Percentiles rank a stretch among this genome's conserved stretches.
phyloP scores from a whole-genome alignment of 176 grass and related monocot genomes.

The Oryza australiensis region DNA sequence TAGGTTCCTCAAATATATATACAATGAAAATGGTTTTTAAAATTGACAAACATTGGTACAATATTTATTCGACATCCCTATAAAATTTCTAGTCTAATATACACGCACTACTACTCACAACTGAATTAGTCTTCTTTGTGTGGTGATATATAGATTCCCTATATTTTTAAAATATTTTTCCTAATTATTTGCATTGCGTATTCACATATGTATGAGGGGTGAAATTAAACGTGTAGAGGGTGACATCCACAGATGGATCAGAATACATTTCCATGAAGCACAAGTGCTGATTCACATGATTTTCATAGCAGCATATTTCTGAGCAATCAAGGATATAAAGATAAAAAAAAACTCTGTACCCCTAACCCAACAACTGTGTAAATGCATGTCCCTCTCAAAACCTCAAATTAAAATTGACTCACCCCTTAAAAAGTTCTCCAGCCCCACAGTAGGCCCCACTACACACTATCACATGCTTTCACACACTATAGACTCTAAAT shows the following conservation, averaged over 20 bases:
- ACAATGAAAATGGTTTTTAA: background rate
- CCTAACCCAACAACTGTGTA: background rate
- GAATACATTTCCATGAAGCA: background rate
- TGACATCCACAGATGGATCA: background rate
- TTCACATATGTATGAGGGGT: no score
- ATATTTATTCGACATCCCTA: background rate
- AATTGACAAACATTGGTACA: background rate
- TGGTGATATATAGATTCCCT: no score
- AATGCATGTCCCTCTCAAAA: background rate
- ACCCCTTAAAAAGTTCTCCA: background rate
- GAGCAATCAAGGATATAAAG: background rate
- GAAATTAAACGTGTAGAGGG: no score
- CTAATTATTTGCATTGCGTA: background rate
- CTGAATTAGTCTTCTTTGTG: no score
- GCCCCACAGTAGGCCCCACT: background rate
- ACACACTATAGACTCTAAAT: background rate
- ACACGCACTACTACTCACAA: background rate
- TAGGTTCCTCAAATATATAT: background rate
- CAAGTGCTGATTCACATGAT: background rate
- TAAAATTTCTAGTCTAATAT: background rate
- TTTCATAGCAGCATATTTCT: background rate
- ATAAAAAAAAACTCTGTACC: background rate
- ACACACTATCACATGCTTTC: background rate
- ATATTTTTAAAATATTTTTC: no score
- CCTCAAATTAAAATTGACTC: constrained; percentile 2